Evolutionary conservation across 768 basidiomycete species (phyloP).

Genomic region (Leucocoprinus leucothites): DNA sequence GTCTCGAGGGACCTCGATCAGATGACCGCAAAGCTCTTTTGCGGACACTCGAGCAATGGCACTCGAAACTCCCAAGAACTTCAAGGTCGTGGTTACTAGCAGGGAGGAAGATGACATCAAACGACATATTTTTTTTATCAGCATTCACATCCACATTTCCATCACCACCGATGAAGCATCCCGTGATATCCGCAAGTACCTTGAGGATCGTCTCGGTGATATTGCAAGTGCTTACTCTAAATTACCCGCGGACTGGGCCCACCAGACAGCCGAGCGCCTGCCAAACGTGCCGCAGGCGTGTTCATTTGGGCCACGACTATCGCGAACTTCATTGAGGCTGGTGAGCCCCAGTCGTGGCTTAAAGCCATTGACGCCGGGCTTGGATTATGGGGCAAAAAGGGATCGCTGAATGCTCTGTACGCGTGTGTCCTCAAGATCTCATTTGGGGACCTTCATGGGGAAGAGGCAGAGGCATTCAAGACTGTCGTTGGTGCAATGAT

Average conservation of each 20-base stretch:
- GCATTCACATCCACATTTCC: slow-evolving; percentile 16
- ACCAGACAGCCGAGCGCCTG: slow-evolving; percentile 17
- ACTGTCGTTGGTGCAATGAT: slow-evolving; percentile 20
- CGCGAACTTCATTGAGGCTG: slow-evolving; percentile 16
- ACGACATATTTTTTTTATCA: slow-evolving; percentile 12
- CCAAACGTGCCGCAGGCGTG: slow-evolving; percentile 23
- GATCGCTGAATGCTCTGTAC: slow-evolving; percentile 14
- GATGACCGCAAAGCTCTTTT: slow-evolving; percentile 18
- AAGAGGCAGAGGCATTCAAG: slow-evolving; percentile 12
- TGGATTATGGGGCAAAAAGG: slow-evolving; percentile 9
- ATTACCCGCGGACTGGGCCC: slow-evolving; percentile 18
- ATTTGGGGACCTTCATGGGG: not conserved
- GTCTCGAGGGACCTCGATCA: slow-evolving; percentile 13
- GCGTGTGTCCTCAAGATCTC: not conserved
- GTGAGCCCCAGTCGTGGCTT: slow-evolving; percentile 16
- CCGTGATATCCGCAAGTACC: slow-evolving; percentile 22
- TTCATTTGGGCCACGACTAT: slow-evolving; percentile 28
- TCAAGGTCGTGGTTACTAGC: slow-evolving; percentile 26
- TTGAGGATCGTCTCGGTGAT: slow-evolving; percentile 13
- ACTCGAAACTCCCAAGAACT: slow-evolving; percentile 10
- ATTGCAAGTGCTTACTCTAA: not conserved
- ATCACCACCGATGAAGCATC: slow-evolving; percentile 18
- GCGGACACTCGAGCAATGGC: slow-evolving; percentile 20
- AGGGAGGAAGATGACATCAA: slow-evolving; percentile 18
- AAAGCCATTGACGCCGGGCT: slow-evolving; percentile 11